Evolutionary conservation across 768 basidiomycete genomes (phyloP).

Genomic region (Guyanaporus albipodus): DNA sequence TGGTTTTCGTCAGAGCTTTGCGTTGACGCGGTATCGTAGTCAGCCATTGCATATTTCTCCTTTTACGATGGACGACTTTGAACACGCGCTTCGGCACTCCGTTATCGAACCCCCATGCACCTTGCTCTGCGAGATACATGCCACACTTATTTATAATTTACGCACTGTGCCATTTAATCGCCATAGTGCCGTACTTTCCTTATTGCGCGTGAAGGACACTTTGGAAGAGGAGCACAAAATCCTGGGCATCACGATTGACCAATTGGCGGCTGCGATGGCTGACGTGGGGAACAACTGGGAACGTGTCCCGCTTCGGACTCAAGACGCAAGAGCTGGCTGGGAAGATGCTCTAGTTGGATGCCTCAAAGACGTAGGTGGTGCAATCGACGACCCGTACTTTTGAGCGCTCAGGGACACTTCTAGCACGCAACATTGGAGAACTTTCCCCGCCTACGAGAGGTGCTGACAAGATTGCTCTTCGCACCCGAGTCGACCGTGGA

Average conservation of each 20-base stretch:
- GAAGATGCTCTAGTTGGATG: constrained; percentile 88
- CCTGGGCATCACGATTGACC: constrained; percentile 57
- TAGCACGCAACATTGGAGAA: constrained; percentile 73
- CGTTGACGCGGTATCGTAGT: constrained; percentile 38
- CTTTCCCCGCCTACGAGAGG: constrained; percentile 68
- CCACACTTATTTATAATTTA: constrained; percentile 82
- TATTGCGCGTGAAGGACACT: constrained; percentile 41
- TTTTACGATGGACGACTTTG: constrained; percentile 92
- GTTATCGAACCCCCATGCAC: constrained; percentile 63
- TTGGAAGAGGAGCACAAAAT: constrained; percentile 42
- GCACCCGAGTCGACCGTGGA: constrained; percentile 50
- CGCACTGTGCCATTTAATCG: constrained; percentile 77
- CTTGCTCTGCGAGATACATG: constrained; percentile 85
- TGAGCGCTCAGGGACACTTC: constrained; percentile 4
- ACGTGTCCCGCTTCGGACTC: constrained; percentile 64
- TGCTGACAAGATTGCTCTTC: constrained; percentile 72
- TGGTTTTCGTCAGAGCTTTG: neutral
- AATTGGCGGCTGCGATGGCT: constrained; percentile 64
- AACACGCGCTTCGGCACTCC: constrained; percentile 79
- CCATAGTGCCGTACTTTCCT: constrained; percentile 69
- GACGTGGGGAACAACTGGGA: constrained; percentile 88
- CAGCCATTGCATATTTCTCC: constrained; percentile 83
- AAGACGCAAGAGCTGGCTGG: constrained; percentile 82
- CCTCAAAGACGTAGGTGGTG: constrained; percentile 77
- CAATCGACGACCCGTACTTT: neutral